phyloP scores from a whole-genome alignment of 2,329 filamentous ascomycete genomes.

The Delphinella strobiligena region DNA sequence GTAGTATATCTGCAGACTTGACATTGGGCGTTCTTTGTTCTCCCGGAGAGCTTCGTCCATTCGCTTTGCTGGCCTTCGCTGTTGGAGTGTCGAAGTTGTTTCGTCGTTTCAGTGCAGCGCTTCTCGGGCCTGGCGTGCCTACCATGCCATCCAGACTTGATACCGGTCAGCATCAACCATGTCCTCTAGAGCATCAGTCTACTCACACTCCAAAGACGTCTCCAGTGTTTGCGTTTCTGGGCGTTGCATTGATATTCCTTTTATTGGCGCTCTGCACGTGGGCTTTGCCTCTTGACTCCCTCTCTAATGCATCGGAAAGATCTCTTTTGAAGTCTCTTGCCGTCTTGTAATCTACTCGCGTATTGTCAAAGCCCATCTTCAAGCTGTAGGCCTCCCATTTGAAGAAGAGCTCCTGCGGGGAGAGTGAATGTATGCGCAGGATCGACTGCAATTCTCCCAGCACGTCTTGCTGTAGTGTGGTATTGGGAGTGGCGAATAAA shows the following conservation, averaged over 20 bases:
- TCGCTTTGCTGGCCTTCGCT: conserved; percentile 31
- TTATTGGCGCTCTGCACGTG: conserved; percentile 48
- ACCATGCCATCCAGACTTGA: conserved; percentile 35
- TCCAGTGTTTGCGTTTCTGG: conserved; percentile 32
- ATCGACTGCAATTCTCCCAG: conserved; percentile 74
- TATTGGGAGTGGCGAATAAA: conserved; percentile 41
- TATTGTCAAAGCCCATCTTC: conserved; percentile 77
- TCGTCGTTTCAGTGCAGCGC: conserved; percentile 42
- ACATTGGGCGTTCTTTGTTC: conserved; percentile 23
- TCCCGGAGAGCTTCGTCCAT: conserved; percentile 39
- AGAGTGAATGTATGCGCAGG: conserved; percentile 68
- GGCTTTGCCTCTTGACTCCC: conserved; percentile 56
- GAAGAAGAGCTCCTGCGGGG: conserved; percentile 80
- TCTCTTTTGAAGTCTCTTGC: conserved; percentile 74
- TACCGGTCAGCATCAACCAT: neutral
- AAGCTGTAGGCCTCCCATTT: conserved; percentile 99
- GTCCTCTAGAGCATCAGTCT: conserved; percentile 5
- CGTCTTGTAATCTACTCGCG: conserved; percentile 56
- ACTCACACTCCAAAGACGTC: conserved; percentile 76
- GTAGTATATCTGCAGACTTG: neutral
- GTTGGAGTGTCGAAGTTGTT: conserved; percentile 38
- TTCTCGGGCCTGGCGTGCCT: conserved; percentile 30
- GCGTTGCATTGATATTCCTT: conserved; percentile 43
- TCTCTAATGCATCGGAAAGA: conserved; percentile 72
- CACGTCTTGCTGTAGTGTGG: conserved; percentile 61